Evolutionary conservation across 2,329 filamentous ascomycete species (phyloP).

Genomic region (Neofusicoccum sp.): DNA sequence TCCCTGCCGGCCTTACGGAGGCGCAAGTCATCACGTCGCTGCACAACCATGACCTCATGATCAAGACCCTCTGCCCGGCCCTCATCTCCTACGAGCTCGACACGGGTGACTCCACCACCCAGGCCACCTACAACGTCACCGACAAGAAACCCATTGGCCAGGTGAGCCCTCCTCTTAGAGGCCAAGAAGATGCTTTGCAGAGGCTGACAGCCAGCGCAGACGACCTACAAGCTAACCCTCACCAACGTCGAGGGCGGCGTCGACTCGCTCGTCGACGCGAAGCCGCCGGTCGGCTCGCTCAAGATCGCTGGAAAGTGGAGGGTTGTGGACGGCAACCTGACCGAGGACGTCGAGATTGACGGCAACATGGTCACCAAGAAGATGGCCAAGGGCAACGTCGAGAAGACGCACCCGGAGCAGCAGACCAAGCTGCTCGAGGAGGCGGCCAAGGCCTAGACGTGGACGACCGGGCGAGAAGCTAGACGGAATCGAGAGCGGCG

Average conservation of each 20-base stretch:
- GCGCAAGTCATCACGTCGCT: conserved; percentile 37
- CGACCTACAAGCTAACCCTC: conserved; percentile 46
- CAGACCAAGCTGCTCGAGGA: conserved; percentile 38
- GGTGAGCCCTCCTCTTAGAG: conserved; percentile 23
- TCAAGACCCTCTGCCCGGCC: conserved; percentile 41
- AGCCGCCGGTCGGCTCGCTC: conserved; percentile 41
- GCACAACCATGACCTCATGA: conserved; percentile 45
- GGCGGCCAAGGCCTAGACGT: conserved; percentile 26
- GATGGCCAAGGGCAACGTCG: conserved; percentile 44
- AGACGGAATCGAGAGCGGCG: neutral
- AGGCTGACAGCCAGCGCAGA: conserved; percentile 25
- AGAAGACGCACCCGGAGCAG: conserved; percentile 44
- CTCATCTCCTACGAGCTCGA: conserved; percentile 38
- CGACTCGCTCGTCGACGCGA: conserved; percentile 43
- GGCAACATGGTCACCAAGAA: conserved; percentile 48
- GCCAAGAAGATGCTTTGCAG: neutral
- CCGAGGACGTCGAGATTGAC: conserved; percentile 45
- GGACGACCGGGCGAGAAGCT: neutral
- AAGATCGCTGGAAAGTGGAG: conserved; percentile 44
- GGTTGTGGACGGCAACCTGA: conserved; percentile 34
- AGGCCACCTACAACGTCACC: conserved; percentile 40
- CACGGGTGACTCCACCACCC: conserved; percentile 33
- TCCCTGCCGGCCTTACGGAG: conserved; percentile 32
- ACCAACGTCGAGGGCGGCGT: conserved; percentile 39
- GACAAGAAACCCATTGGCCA: conserved; percentile 45